Conservation (phyloP, 495 filamentous ascomycete genomes). For the Massariosphaeria phaeospora region DNA sequence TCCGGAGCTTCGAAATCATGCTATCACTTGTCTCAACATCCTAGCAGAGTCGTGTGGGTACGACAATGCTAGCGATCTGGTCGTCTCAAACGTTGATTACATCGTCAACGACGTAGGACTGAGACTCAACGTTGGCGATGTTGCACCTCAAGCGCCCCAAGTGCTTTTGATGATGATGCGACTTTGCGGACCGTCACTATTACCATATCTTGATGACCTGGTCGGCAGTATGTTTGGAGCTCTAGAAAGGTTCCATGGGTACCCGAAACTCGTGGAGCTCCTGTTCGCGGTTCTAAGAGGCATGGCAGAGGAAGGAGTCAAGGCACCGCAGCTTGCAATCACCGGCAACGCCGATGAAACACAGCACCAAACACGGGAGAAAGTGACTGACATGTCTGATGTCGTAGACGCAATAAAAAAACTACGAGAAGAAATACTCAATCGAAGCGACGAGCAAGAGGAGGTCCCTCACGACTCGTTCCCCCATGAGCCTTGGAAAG, state of each 20-base stretch:
- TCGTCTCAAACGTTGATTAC: constrained; percentile 93
- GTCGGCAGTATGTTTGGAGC: constrained; percentile 85
- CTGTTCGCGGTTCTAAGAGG: constrained; percentile 77
- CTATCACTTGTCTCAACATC: constrained; percentile 76
- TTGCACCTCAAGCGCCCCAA: constrained; percentile 83
- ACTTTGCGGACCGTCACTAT: constrained; percentile 70
- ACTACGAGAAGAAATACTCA: constrained; percentile 3
- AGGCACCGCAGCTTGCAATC: constrained; percentile 56
- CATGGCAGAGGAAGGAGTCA: constrained; percentile 75
- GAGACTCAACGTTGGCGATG: constrained; percentile 83
- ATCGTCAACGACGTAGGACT: constrained; percentile 88
- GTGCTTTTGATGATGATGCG: constrained; percentile 93
- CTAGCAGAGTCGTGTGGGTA: constrained; percentile 75
- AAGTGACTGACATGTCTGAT: constrained; percentile 13
- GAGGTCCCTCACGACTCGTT: constrained; percentile 11
- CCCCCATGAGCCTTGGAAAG: constrained; percentile 25
- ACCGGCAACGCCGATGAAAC: constrained; percentile 18
- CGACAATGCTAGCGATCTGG: constrained; percentile 63
- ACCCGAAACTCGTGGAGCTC: constrained; percentile 75
- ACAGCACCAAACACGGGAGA: neutral
- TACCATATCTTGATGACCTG: constrained; percentile 89
- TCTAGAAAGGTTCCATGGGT: constrained; percentile 88
- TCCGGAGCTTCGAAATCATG: constrained; percentile 66
- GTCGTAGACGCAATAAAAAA: constrained; percentile 1
- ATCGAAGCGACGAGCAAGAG: constrained; percentile 15